phyloP scores from a whole-genome alignment of 2,329 filamentous ascomycete genomes.

The Neurospora sp. region DNA sequence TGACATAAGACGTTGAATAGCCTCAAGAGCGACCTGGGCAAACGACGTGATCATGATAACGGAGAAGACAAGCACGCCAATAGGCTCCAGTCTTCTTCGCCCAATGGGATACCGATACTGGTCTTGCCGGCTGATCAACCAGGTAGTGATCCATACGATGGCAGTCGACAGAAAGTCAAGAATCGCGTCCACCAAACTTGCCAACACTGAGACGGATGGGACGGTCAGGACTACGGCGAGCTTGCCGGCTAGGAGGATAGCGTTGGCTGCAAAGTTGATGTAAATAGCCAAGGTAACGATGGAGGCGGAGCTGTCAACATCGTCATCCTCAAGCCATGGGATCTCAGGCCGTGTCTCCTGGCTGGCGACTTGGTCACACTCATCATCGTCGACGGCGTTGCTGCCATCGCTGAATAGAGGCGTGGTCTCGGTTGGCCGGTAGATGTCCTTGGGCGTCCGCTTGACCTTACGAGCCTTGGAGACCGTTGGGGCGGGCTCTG shows the following conservation, averaged over 20 bases:
- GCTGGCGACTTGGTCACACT: constrained; percentile 31
- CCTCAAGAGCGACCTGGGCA: constrained; percentile 65
- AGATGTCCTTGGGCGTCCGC: constrained; percentile 77
- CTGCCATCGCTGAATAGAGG: constrained; percentile 48
- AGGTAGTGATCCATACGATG: constrained; percentile 71
- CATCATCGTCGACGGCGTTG: constrained; percentile 32
- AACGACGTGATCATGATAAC: constrained; percentile 83
- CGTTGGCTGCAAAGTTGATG: constrained; percentile 72
- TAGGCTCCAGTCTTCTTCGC: constrained; percentile 60
- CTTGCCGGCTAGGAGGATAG: constrained; percentile 64
- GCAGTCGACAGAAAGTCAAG: constrained; percentile 73
- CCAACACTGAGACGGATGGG: constrained; percentile 71
- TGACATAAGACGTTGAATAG: constrained; percentile 51
- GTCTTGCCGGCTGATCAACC: constrained; percentile 63
- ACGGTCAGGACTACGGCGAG: constrained; percentile 67
- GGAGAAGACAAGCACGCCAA: constrained; percentile 73
- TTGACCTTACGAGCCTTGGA: constrained; percentile 45
- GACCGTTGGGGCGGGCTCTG: constrained; percentile 21
- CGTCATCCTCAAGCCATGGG: constrained; percentile 62
- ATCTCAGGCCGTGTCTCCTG: constrained; percentile 42
- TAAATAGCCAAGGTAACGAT: constrained; percentile 84
- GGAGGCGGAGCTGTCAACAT: constrained; percentile 59
- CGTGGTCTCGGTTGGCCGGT: constrained; percentile 61
- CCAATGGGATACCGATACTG: constrained; percentile 72
- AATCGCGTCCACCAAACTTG: constrained; percentile 67